Evolutionary conservation across 805 yeast genomes (phyloP).

Genomic region (Schwanniomyces occidentalis): DNA sequence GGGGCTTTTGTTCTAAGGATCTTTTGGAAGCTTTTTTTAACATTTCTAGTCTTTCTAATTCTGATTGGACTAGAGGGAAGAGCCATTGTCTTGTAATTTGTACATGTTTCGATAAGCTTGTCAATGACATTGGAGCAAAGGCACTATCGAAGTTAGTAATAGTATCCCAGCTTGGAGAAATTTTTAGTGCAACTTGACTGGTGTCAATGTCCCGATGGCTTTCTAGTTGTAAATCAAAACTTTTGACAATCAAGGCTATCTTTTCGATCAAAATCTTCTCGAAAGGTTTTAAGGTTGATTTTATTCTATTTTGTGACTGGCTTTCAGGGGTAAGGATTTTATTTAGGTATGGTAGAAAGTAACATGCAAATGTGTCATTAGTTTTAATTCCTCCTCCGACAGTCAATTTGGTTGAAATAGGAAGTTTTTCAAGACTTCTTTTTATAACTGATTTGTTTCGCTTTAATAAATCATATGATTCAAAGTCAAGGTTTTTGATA

Average conservation of each 20-base stretch:
- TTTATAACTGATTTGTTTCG: constrained; percentile 33
- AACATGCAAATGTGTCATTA: constrained; percentile 23
- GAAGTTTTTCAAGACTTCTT: constrained; percentile 27
- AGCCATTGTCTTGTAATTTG: constrained; percentile 32
- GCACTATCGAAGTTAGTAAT: constrained; percentile 25
- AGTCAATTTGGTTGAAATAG: constrained; percentile 25
- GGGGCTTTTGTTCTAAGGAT: constrained; percentile 2
- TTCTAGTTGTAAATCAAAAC: constrained; percentile 42
- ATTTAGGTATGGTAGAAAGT: constrained; percentile 36
- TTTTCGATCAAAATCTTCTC: constrained; percentile 35
- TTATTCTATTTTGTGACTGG: constrained; percentile 20
- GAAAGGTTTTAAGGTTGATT: constrained; percentile 22
- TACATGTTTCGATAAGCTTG: constrained; percentile 16
- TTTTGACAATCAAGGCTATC: constrained; percentile 38
- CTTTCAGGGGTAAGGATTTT: constrained; percentile 32
- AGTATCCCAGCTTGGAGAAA: constrained; percentile 38
- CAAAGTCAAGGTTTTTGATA: constrained; percentile 35
- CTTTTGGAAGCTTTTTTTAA: constrained; percentile 11
- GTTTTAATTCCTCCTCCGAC: constrained; percentile 26
- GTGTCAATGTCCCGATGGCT: constrained; percentile 34
- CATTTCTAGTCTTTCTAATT: constrained; percentile 25
- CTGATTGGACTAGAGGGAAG: constrained; percentile 38
- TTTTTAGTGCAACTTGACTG: constrained; percentile 24
- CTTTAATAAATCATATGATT: constrained; percentile 36
- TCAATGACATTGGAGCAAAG: constrained; percentile 14